Percentiles rank a stretch among this genome's conserved stretches.
Evolutionary conservation across 2,329 filamentous ascomycete species (phyloP).

Genomic region (Pseudonectria buxi): DNA sequence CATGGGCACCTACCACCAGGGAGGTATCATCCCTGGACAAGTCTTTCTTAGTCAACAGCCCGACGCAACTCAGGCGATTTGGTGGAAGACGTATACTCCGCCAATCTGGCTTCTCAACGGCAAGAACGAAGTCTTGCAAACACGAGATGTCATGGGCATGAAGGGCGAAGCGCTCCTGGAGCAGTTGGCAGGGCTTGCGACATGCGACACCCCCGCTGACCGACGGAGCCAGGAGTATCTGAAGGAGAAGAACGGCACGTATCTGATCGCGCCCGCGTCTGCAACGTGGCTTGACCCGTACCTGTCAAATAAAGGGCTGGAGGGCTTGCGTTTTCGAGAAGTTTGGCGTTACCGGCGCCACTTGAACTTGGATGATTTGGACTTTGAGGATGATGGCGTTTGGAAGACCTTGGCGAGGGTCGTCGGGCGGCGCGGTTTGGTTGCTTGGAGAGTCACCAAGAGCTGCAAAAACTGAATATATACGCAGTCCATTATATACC

Average conservation of each 20-base stretch:
- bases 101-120: conserved; percentile 74
- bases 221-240: conserved; percentile 48
- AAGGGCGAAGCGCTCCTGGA: conserved; percentile 53
- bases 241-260: conserved; percentile 57
- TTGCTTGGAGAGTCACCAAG: conserved; percentile 59
- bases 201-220: conserved; percentile 54
- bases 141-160: conserved; percentile 68
- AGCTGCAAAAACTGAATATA: conserved; percentile 36
- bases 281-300: conserved; percentile 63
- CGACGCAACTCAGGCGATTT: conserved; percentile 63
- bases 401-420: conserved; percentile 64
- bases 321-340: conserved; percentile 58
- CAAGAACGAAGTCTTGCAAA: conserved; percentile 64
- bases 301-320: conserved; percentile 49
- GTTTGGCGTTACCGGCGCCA: conserved; percentile 64
- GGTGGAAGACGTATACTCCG: conserved; percentile 84
- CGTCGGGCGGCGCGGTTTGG: conserved; percentile 55
- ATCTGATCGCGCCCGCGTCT: conserved; percentile 67
- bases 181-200: conserved; percentile 51
- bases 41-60: conserved; percentile 65
- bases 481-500: conserved; percentile 7
- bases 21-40: conserved; percentile 68
- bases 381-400: conserved; percentile 70
- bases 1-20: conserved; percentile 80
- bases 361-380: conserved; percentile 72